Evolutionary conservation across 305 asterid genomes (phyloP), one percentile per base, ranked within the genome.

Genomic region (Caryopteris hybrid): DNA sequence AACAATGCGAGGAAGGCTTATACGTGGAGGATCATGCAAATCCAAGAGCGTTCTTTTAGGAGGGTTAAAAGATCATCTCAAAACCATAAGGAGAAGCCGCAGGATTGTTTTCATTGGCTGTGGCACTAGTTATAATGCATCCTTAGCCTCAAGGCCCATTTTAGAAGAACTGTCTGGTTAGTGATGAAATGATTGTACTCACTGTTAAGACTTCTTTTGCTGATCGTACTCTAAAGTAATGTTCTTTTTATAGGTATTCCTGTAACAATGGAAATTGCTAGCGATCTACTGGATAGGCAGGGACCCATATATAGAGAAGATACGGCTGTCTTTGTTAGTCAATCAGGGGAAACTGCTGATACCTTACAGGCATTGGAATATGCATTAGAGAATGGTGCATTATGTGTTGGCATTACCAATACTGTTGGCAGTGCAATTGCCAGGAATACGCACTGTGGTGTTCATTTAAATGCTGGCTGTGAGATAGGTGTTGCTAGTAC

Each of bases 361-460:
- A 89, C 98, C 18, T 81, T 89, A 75, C 92, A 74, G 76, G 98
- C 98, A 14, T 76, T 92, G 53, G 88, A 92, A 63, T 92, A 92
- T 81, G 95, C 98, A 45, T 78, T 87, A 74, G 92, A 87, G 84
- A 89, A 92, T 31, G 96, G 95, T 25, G 96, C 98, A n/a, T 74
- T 92, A 68, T 92, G 98, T 75, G 96, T 92, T 78, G 98, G 98
- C 64, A 89, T 92, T 69, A 92, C 98, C 2, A 92, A 92, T 62
- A 92, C 98, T n/a, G 98, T 92, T 68, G 88, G 98, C 65, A 92
- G 98, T 79, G 98, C 96, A 53, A 91, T 92, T 78, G 96, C 96
- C 60, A 85, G 98, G 85, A 81, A 82, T 64, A 92, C 98, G 18
- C 96, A 92, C 65, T 92, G 98, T 21, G 96, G 98, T 63, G 95